These are phyloP conservation scores for Candida corydali DNA, from an alignment of 805 yeast genomes.

Conservation along the genomic window DNA sequence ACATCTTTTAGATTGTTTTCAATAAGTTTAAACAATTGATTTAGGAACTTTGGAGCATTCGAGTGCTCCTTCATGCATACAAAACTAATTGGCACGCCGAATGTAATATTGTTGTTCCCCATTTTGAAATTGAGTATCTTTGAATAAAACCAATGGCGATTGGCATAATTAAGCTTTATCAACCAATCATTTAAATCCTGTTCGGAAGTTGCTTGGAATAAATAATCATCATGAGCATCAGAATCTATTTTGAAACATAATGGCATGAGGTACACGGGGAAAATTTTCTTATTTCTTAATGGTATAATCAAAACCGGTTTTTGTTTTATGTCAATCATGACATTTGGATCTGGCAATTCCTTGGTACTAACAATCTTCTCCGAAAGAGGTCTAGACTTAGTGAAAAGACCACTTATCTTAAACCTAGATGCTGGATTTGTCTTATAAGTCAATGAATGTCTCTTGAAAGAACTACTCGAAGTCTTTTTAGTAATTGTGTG, in stretches of 20 bases:
- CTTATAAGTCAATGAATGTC: constrained; percentile 40
- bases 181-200: constrained; percentile 75
- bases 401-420: constrained; percentile 56
- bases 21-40: constrained; percentile 63
- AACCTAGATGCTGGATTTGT: constrained; percentile 37
- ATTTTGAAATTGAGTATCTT: constrained; percentile 26
- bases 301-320: constrained; percentile 51
- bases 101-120: constrained; percentile 39
- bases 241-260: constrained; percentile 47
- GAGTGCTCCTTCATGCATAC: constrained; percentile 71
- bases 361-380: constrained; percentile 46
- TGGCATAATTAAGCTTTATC: constrained; percentile 41
- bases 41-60: constrained; percentile 61
- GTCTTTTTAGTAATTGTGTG: constrained; percentile 19
- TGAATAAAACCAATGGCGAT: constrained; percentile 54
- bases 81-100: constrained; percentile 80
- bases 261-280: constrained; percentile 50
- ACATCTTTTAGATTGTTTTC: constrained; percentile 89
- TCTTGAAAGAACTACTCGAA: constrained; percentile 24
- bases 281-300: constrained; percentile 42
- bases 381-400: constrained; percentile 43
- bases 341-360: constrained; percentile 56
- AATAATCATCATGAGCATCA: constrained; percentile 47
- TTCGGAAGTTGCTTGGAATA: constrained; percentile 63
- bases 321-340: constrained; percentile 35